Evolutionary conservation across 108 stramenopile species (phyloP), one percentile per base, ranked within the genome.

Genomic region (Pseudonitzschia delicatissima): DNA sequence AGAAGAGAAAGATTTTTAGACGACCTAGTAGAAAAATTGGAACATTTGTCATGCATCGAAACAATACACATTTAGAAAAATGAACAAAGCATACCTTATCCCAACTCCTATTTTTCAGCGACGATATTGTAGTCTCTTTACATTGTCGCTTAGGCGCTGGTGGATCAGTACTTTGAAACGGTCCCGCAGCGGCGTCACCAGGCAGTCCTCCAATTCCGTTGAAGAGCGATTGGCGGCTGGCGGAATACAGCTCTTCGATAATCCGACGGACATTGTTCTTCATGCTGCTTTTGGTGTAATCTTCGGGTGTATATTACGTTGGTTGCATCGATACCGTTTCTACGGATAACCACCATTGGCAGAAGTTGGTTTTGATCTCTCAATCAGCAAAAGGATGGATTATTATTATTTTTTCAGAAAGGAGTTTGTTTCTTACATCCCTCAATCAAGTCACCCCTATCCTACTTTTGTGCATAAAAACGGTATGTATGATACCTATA

Each of bases 211-310:
- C 51, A 34, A 67, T 67, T 17, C 66, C 60, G 25, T 72, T 53
- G 63, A 42, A 83, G 31, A 83, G 60, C 13, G 82, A 67, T 4
- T 67, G 62, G 33, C 71, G 77, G 58, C 77, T 76, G 5, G 77
- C 77, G 23, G 69, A 39, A 51, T 78, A 52, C 28, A 83, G 63
- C 20, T 73, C 77, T 35, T 66, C 21, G 9, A 80, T 64, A 27
- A 80, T 32, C 15, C 6, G 3, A 25, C 64, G 52, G 23, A 73
- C 65, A 23, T 42, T 32, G 6, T 32, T 31, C 29, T 62, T 72
- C 71, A 64, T 72, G 31, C 3, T 58, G 29, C n/a, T 18, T 51
- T 51, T 11, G 18, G 20, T 42, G 15, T 42, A n/a, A n/a, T n/a
- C n/a, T n/a, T n/a, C n/a, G n/a, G n/a, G n/a, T n/a, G n/a, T n/a